Percentiles rank a stretch among this genome's conserved stretches.
Conservation (phyloP, 441 rosid genomes). For the Rhodomyrtus psidioides region DNA sequence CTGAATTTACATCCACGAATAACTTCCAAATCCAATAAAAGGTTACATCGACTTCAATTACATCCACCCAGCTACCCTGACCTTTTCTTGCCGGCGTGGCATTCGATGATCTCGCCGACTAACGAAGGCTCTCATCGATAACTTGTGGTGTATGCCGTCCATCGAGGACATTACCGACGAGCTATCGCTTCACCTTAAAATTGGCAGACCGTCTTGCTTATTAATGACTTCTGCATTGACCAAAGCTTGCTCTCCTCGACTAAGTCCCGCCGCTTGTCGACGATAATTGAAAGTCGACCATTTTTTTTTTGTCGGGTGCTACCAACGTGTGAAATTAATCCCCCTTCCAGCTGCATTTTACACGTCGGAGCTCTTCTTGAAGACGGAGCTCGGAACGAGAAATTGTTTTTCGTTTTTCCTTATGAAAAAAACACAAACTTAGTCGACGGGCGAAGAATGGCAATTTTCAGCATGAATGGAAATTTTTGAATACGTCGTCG, state of each 20-base stretch:
- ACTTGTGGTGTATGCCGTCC: background rate
- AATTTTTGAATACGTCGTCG: background rate
- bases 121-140: background rate
- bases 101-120: background rate
- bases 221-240: background rate
- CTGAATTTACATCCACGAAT: background rate
- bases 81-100: background rate
- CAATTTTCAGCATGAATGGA: background rate
- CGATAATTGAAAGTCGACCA: background rate
- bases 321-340: background rate
- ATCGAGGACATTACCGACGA: background rate
- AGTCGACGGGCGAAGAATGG: background rate
- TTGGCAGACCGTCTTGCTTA: background rate
- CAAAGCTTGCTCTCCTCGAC: background rate
- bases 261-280: background rate
- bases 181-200: background rate
- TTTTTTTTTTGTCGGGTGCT: background rate
- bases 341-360: background rate
- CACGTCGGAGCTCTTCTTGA: background rate
- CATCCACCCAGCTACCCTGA: background rate
- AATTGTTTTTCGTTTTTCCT: background rate
- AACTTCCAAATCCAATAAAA: background rate
- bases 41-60: background rate
- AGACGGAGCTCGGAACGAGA: background rate
- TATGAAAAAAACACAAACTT: background rate